phyloP scores from a whole-genome alignment of 371 early-diverging fungal species.

The Dentiscutata heterogama region DNA sequence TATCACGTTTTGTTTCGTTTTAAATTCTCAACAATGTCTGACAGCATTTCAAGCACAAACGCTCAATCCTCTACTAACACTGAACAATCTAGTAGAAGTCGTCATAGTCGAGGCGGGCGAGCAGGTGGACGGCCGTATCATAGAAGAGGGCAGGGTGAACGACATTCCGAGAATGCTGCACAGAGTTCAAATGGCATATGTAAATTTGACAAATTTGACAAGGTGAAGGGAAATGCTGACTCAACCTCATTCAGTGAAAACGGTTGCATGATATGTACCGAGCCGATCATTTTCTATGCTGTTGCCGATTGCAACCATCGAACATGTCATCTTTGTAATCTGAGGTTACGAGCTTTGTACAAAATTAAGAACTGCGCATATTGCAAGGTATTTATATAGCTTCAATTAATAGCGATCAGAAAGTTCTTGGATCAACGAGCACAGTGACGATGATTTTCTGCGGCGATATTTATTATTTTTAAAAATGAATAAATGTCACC shows the following conservation, averaged over 20 bases:
- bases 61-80: not conserved
- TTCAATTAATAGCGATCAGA: not conserved
- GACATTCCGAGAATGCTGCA: not conserved
- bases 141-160: not conserved
- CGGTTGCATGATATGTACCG: slow-evolving; percentile 93
- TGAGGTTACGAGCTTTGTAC: slow-evolving; percentile 90
- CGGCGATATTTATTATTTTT: too few relatives aligned
- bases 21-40: too few relatives aligned
- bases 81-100: not conserved
- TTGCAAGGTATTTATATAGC: slow-evolving; percentile 80
- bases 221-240: not conserved
- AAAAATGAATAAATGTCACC: too few relatives aligned
- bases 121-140: slow-evolving; percentile 9
- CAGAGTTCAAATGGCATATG: too few relatives aligned
- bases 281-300: slow-evolving; percentile 80
- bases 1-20: too few relatives aligned
- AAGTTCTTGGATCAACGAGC: not conserved
- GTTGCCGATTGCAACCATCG: slow-evolving; percentile 94
- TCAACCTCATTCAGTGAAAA: slow-evolving; percentile 51
- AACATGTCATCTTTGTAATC: slow-evolving; percentile 89
- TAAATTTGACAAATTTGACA: not conserved
- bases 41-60: not conserved
- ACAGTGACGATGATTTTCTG: too few relatives aligned
- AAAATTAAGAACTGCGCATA: slow-evolving; percentile 84
- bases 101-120: not conserved